These are phyloP conservation scores for Gleditsia sinensis DNA, from an alignment of 306 rosid species.

Conservation along the genomic window DNA sequence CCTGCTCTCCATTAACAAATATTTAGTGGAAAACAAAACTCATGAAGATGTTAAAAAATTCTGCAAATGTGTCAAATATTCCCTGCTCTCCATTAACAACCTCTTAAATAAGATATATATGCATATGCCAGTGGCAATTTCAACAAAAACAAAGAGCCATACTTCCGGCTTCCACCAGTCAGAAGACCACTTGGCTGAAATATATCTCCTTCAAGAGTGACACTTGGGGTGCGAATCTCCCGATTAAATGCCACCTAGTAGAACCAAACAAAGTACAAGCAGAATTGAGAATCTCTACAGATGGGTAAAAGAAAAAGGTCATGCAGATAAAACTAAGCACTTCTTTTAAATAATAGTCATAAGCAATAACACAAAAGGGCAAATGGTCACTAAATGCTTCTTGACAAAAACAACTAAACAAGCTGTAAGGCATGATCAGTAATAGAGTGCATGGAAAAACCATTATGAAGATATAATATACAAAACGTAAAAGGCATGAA, in stretches of 20 bases:
- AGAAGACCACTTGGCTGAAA: conserved; percentile 96
- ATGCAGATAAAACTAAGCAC: background rate
- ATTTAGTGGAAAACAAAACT: conserved; percentile 17
- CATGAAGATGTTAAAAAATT: background rate
- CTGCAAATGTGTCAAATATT: background rate
- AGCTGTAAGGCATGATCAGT: conserved; percentile 9
- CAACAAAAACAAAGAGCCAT: conserved; percentile 38
- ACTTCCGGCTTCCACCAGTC: conserved; percentile 99
- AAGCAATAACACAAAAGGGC: background rate
- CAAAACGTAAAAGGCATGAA: conserved; percentile 13
- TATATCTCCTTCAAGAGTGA: conserved; percentile 97
- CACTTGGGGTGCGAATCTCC: conserved; percentile 76
- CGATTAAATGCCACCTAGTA: conserved; percentile 82
- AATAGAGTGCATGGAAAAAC: conserved; percentile 16
- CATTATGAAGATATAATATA: background rate
- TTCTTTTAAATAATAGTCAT: background rate
- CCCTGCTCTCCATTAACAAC: background rate
- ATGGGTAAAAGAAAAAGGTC: background rate
- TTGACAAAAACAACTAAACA: background rate
- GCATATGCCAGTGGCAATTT: conserved; percentile 9
- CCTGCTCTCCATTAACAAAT: too few species aligned
- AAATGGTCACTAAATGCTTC: conserved; percentile 1
- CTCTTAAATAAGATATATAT: conserved; percentile 23
- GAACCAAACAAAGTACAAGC: conserved; percentile 34
- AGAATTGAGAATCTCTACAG: conserved; percentile 29